A percentile compares a stretch with the other conserved stretches of the same genome.
phyloP scores from a whole-genome alignment of 495 filamentous ascomycete species.

The Poronia punctata region DNA sequence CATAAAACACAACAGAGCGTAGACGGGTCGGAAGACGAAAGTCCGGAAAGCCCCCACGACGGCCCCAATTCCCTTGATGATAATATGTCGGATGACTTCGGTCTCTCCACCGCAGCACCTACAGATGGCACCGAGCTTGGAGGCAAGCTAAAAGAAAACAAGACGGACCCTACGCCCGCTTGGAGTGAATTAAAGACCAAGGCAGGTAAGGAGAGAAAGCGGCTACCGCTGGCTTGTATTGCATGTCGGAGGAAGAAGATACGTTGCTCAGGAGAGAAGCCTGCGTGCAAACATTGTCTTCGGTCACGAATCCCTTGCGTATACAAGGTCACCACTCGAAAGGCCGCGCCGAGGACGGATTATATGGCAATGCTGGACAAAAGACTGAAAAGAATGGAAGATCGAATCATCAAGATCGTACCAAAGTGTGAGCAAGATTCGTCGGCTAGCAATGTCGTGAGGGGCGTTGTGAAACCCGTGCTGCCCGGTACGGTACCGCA shows the following conservation, averaged over 20 bases:
- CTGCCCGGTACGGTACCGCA: slow-evolving; percentile 53
- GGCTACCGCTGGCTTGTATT: slow-evolving; percentile 89
- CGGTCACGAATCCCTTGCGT: slow-evolving; percentile 91
- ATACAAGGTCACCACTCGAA: slow-evolving; percentile 95
- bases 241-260: slow-evolving; percentile 97
- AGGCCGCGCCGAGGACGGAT: slow-evolving; percentile 91
- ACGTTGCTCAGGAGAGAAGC: slow-evolving; percentile 94
- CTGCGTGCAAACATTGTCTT: slow-evolving; percentile 93
- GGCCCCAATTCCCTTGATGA: slow-evolving; percentile 41
- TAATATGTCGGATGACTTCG: slow-evolving; percentile 47
- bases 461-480: slow-evolving; percentile 70
- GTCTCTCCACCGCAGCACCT: slow-evolving; percentile 34
- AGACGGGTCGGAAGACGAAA: slow-evolving; percentile 42
- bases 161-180: slow-evolving; percentile 54
- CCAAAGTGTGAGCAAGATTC: slow-evolving; percentile 71
- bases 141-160: slow-evolving; percentile 47
- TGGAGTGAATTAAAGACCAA: slow-evolving; percentile 98
- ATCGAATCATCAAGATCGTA: slow-evolving; percentile 91
- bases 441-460: slow-evolving; percentile 29
- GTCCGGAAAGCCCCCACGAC: slow-evolving; percentile 38
- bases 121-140: slow-evolving; percentile 46
- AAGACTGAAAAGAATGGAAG: slow-evolving; percentile 89
- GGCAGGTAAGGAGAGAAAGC: slow-evolving; percentile 92
- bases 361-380: slow-evolving; percentile 99
- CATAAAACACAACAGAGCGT: slow-evolving; percentile 27